Evolutionary conservation across 441 rosid genomes (phyloP), one percentile per base, ranked within the genome.

Genomic region (Erodium trifolium): DNA sequence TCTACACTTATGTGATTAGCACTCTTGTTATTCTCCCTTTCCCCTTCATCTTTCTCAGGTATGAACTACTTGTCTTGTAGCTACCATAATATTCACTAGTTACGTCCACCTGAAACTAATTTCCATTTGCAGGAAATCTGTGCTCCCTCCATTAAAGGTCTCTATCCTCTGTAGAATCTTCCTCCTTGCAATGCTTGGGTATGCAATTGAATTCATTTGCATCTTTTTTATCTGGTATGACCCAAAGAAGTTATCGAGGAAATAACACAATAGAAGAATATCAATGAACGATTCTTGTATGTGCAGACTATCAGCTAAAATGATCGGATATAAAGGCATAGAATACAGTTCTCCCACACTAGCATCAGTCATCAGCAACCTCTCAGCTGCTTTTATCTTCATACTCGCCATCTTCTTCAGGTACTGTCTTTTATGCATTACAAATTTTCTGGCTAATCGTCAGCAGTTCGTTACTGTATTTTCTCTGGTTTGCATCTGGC

Each of bases 1-100:
- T 78, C 70, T 83, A 83, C 71, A 63, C 85, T 1, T 76, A 78
- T 73, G 78, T 74, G 62, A 68, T 81, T 67, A 79, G 77, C 60
- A 75, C 79, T 47, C 72, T 79, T 69, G 45, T 81, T 65, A 65
- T 81, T 67, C 62, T 83, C 69, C 76, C 79, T 9, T 0, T 57
- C 59, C 76, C 71, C 70, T 65, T 76, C 68, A 5, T 83, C 73
- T 45, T 79, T 74, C 49, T 55, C 69, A 76, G 79, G 85, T 77
- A 27, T 5, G 8, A 0, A 12, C 23, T 16, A 55, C 18, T 55
- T 16, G 62, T 55, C 7, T 14, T 12, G 59, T 51, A n/a, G 7
- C 59, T 51, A 51, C 62, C 7, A 16, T 1, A 23, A 23, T 34
- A 34, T 34, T 34, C 37, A 3, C 37, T 34, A 34, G 37, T 34